These are phyloP conservation scores for Carex littledalei DNA, from an alignment of 176 grass and related monocot species.

Conservation along the genomic window DNA sequence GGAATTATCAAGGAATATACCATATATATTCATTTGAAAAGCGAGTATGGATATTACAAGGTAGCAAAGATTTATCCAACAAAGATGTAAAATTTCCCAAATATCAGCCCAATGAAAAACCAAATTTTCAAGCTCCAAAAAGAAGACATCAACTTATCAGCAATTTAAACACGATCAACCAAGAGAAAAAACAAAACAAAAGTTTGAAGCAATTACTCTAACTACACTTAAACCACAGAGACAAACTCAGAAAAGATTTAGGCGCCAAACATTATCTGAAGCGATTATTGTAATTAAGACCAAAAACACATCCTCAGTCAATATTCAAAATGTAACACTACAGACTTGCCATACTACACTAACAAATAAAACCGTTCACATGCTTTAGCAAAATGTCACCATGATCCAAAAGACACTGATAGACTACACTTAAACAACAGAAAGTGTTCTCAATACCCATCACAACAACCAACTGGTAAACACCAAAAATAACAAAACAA, in stretches of 20 bases:
- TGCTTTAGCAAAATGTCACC: slow-evolving; percentile 8
- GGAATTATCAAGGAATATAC: too few relatives aligned
- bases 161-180: not conserved
- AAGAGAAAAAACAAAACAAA: not conserved
- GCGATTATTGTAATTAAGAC: not conserved
- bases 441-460: slow-evolving; percentile 10
- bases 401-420: not conserved
- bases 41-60: too few relatives aligned
- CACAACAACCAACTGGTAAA: not conserved
- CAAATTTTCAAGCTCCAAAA: too few relatives aligned
- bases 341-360: slow-evolving; percentile 1
- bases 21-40: too few relatives aligned
- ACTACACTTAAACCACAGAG: not conserved
- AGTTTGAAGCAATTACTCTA: not conserved
- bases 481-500: slow-evolving; percentile 10
- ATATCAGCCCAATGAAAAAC: too few relatives aligned
- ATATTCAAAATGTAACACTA: not conserved
- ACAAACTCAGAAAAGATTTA: not conserved
- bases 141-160: too few relatives aligned
- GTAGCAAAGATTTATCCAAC: too few relatives aligned
- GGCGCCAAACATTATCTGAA: not conserved
- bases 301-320: slow-evolving; percentile 9
- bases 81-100: too few relatives aligned
- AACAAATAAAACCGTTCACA: slow-evolving; percentile 2
- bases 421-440: slow-evolving; percentile 17